These are phyloP conservation scores for Trichophyton simii DNA, from an alignment of 2,329 filamentous ascomycete species.

Conservation along the genomic window DNA sequence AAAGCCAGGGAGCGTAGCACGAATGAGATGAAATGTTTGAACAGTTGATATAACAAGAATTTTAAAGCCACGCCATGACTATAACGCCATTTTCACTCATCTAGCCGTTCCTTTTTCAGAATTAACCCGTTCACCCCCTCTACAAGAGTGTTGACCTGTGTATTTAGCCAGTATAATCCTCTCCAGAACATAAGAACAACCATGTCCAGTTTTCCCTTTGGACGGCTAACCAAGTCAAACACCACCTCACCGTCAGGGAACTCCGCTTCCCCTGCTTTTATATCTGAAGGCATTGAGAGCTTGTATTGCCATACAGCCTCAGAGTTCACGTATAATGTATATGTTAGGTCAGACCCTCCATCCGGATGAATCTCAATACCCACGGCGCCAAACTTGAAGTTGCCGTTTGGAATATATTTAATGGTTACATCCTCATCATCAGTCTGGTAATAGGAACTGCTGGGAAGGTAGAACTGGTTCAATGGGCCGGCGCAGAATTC, in stretches of 20 bases:
- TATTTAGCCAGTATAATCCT: not conserved
- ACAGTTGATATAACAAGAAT: not conserved
- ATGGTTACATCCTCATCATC: constrained; percentile 73
- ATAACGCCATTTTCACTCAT: not conserved
- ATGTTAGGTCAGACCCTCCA: constrained; percentile 54
- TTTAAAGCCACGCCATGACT: not conserved
- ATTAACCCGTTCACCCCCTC: not conserved
- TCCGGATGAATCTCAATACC: constrained; percentile 56
- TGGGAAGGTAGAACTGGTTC: constrained; percentile 84
- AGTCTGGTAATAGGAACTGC: constrained; percentile 68
- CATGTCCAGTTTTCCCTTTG: not conserved
- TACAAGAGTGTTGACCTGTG: not conserved
- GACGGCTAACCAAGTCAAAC: constrained; percentile 17
- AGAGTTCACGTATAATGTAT: constrained; percentile 72
- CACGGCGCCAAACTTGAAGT: constrained; percentile 76
- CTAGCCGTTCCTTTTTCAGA: not conserved
- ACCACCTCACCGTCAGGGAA: constrained; percentile 24
- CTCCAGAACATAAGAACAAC: not conserved
- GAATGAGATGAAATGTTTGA: not conserved
- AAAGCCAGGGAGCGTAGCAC: not conserved
- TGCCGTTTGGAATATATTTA: constrained; percentile 70
- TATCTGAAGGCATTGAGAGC: constrained; percentile 25
- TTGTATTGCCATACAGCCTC: constrained; percentile 56
- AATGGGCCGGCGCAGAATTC: constrained; percentile 88
- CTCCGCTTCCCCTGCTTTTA: constrained; percentile 3